These are phyloP conservation scores for Nidularia sp. DNA, from an alignment of 768 basidiomycete species.

Conservation along the genomic window DNA sequence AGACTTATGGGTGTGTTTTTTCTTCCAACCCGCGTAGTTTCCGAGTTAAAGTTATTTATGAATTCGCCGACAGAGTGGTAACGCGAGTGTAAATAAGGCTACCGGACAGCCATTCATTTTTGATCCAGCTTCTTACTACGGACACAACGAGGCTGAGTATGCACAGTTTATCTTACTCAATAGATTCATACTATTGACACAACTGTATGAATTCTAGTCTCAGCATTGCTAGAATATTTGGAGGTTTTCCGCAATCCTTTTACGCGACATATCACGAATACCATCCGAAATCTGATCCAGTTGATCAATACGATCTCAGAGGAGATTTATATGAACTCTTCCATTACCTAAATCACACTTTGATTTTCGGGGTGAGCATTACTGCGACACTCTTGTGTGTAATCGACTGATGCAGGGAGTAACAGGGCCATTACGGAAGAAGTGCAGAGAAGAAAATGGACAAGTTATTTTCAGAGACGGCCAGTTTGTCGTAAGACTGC, in stretches of 20 bases:
- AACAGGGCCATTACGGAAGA: conserved; percentile 48
- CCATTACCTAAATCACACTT: conserved; percentile 79
- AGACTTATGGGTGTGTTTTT: conserved; percentile 65
- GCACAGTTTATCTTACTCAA: conserved; percentile 11
- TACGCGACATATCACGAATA: conserved; percentile 61
- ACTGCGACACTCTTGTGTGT: neutral
- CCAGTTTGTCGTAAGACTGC: no score
- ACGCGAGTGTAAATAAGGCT: conserved; percentile 53
- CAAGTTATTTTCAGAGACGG: conserved; percentile 10
- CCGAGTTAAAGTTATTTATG: conserved; percentile 4
- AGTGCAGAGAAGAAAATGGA: conserved; percentile 47
- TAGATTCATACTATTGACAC: neutral
- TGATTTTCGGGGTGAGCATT: conserved; percentile 67
- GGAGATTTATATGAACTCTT: conserved; percentile 73
- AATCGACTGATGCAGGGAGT: neutral
- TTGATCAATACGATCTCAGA: conserved; percentile 59
- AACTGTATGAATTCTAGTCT: conserved; percentile 37
- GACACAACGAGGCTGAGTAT: conserved; percentile 82
- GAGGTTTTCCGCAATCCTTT: conserved; percentile 64
- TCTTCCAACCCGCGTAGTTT: neutral
- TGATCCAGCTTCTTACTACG: conserved; percentile 76
- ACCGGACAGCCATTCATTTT: conserved; percentile 65
- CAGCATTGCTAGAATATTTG: conserved; percentile 76
- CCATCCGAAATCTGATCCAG: conserved; percentile 61
- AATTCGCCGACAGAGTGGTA: conserved; percentile 63